A percentile compares a stretch with the other conserved stretches of the same genome.
These are phyloP conservation scores for Ophiosphaerella herpotricha DNA, from an alignment of 2,329 filamentous ascomycete species.

Conservation along the genomic window DNA sequence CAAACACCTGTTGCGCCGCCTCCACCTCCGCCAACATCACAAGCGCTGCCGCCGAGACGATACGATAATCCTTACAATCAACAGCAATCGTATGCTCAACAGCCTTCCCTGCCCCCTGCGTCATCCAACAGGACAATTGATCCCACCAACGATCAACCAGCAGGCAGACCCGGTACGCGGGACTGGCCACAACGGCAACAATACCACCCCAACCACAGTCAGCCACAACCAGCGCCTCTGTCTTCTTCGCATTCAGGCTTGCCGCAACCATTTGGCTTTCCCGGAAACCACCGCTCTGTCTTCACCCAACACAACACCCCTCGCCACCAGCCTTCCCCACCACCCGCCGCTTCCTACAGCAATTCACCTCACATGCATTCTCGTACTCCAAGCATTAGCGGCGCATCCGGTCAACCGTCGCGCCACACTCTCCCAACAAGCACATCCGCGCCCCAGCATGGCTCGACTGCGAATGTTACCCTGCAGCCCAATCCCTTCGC, in stretches of 20 bases:
- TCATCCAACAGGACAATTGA: constrained; percentile 35
- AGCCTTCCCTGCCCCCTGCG: constrained; percentile 26
- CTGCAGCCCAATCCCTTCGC: constrained; percentile 45
- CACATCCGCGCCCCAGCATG: constrained; percentile 24
- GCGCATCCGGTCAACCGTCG: constrained; percentile 26
- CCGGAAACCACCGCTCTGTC: constrained; percentile 35
- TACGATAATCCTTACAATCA: constrained; percentile 36
- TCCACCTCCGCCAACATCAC: constrained; percentile 33
- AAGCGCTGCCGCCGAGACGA: constrained; percentile 29
- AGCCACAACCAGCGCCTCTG: constrained; percentile 26
- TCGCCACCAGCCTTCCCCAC: constrained; percentile 42
- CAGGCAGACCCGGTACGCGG: constrained; percentile 23
- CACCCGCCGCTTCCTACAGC: constrained; percentile 32
- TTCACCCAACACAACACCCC: constrained; percentile 39
- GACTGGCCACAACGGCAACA: constrained; percentile 40
- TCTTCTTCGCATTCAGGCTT: constrained; percentile 36
- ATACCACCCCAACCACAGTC: constrained; percentile 31
- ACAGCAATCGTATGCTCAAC: constrained; percentile 30
- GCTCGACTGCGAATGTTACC: constrained; percentile 21
- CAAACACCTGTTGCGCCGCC: constrained; percentile 40
- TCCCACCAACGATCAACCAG: constrained; percentile 34
- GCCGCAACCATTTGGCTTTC: constrained; percentile 28
- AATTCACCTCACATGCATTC: constrained; percentile 44
- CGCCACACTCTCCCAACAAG: constrained; percentile 28
- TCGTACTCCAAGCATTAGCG: constrained; percentile 41